phyloP scores from a whole-genome alignment of 2,329 filamentous ascomycete species.

The Ceratocystiopsis sp. region DNA sequence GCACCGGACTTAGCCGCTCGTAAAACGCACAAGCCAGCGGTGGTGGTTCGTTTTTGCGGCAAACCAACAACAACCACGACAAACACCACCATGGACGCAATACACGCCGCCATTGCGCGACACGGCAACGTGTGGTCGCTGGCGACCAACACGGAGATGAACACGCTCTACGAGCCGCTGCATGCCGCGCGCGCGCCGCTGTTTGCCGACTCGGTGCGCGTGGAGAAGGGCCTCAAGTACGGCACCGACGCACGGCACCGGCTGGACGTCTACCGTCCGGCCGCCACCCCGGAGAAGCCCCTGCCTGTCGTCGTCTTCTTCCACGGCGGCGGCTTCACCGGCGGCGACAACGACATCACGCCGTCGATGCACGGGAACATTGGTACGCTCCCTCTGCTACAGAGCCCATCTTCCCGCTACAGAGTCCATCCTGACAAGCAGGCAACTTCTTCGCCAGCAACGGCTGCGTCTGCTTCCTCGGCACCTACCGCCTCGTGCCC shows the following conservation, averaged over 20 bases:
- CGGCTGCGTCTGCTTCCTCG: conserved; percentile 12
- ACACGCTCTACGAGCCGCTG: not conserved
- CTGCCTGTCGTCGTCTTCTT: conserved; percentile 10
- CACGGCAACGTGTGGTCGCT: not conserved
- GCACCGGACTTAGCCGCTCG: no score
- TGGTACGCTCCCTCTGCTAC: no score
- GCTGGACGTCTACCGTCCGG: conserved; percentile 7
- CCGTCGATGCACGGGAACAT: not conserved
- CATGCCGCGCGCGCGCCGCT: not conserved
- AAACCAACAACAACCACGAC: no score
- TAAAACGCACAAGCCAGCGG: no score
- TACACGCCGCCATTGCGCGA: not conserved
- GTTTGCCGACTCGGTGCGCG: not conserved
- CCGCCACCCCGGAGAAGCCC: not conserved
- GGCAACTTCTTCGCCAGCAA: conserved; percentile 12
- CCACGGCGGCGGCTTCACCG: conserved; percentile 10
- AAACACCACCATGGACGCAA: not conserved
- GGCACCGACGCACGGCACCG: conserved; percentile 6
- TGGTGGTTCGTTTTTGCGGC: no score
- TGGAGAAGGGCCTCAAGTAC: conserved; percentile 7
- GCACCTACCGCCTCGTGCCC: conserved; percentile 9
- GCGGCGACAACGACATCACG: conserved; percentile 8
- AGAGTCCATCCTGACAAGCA: conserved; percentile 7
- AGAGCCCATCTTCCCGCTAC: no score
- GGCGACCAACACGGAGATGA: not conserved